Base-by-base conservation (phyloP, 306 rosid genomes). In the Fragaria iinumae region DNA sequence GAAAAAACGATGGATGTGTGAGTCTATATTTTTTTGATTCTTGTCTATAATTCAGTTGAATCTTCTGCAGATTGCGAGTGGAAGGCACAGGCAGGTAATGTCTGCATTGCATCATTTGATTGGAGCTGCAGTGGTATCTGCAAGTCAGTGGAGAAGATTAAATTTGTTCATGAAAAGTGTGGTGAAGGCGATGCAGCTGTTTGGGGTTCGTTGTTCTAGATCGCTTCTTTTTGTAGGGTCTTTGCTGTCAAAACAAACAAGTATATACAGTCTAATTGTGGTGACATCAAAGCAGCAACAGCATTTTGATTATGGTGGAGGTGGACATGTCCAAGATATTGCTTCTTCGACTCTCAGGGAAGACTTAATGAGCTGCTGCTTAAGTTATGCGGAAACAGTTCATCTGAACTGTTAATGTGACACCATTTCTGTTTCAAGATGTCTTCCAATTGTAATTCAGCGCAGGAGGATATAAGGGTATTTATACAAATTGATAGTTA, bases 61-160 rank as follows among this genome's bases (percentile, higher is more conserved):
- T 78, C 43, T 29, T 82, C 12, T 80, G 80, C 83, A 95, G 99
- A 95, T 69, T 95, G 99, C 23, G 99, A 95, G 87, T 95, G 97
- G 99, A 95, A 95, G 88, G 95, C 98, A 4, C 93, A 89, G 49
- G 99, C 99, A 12, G 99, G 98, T 27, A 92, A 92, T 83, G 87
- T 86, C 36, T 95, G 97, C 4, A 87, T 89, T 71, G 99, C 99
- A 0, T 95, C 99, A 1, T 95, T 95, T 57, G 97, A 95, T 81
- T 95, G 97, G 99, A 92, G 97, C 83, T 95, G 99, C 83, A 95
- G 99, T n/a, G 99, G 99, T 74, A 92, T 95, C 88, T 95, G 99
- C 89, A 92, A 95, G 74, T 95, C 99, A 14, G 99, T 95, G 74
- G 97, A 95, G 88, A 92, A 85, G 86, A 95, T 95, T 75, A 95